Base-by-base conservation (phyloP, 371 early-diverging fungal genomes). In the Mucor saturninus region DNA sequence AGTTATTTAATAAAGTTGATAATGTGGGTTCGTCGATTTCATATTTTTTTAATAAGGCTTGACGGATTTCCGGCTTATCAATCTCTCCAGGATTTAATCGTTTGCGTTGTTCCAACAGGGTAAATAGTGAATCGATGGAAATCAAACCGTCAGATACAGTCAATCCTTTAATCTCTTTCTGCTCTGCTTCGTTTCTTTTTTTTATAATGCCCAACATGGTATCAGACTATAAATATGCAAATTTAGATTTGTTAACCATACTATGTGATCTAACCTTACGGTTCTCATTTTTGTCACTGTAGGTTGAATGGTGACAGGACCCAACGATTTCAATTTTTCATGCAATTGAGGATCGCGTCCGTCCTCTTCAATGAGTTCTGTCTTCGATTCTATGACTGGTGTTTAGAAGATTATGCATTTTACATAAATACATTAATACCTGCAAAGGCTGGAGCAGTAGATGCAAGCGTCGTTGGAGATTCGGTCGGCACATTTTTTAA, bases 181-280 rank as follows among this genome's bases (percentile, higher is more conserved):
- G 59, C 52, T 80, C 78, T 14, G 58, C 68, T 46, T 72, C 64
- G 31, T 74, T 64, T 48, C 81, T 62, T 55, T 77, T 69, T 1
- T 63, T 62, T 4, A 80, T 64, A 21, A 80, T 80, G 15, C 67
- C 68, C 13, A 80, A 58, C 81, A 80, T 80, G 9, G 72, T 54
- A 53, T 80, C 81, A 28, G 76, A 63, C 80, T 79, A 50, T 11
- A 50, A 42, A 39, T 39, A 21, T 21, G 21, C 13, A 42, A 10
- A 4, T 10, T 42, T 42, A 42, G 43, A 42, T 42, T n/a, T 13
- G 5, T 13, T 42, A 21, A 21, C 21, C 21, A 21, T 21, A 21
- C 21, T 21, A 21, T 21, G 21, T 21, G 21, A 21, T 21, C 21
- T 21, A 21, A 40, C n/a, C 58, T 54, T 71, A 75, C 74, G 15